Base-by-base conservation (phyloP, 1,284 basidiomycete species). In the Takashimella koratensis region DNA sequence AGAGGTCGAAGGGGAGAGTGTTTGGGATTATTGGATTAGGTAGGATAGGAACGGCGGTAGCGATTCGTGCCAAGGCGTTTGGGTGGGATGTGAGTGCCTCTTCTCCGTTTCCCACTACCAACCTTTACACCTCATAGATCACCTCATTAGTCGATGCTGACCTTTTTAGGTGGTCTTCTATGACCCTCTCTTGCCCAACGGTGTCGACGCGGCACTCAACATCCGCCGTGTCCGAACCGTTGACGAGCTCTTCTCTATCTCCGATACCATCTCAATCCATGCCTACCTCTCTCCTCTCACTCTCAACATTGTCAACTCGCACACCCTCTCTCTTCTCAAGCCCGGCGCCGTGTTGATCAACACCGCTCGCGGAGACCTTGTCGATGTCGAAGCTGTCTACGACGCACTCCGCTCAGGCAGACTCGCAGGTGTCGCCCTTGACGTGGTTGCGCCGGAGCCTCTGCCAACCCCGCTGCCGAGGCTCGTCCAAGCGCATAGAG, bases 361-460 rank as follows among this genome's bases (percentile, higher is more conserved):
- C 60, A 76, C 74, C 2, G 73, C 75, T 4, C 62, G 76, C 13
- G 77, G 77, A 1, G 67, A 65, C 8, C 60, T 75, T 13, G 62
- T 76, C 39, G 66, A 75, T 24, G 74, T 75, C 48, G 60, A 55
- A 1, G 78, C 77, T 2, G 63, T 79, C n/a, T 69, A 70, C 12
- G 48, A 60, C 5, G 77, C 77, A 0, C 52, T 79, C 2, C 56
- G 62, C 6, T 43, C 44, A 3, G 70, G 68, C 16, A 45, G 53
- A n/a, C 66, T 80, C 21, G 75, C 72, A 1, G 78, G 78, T 3
- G 78, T 78, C 0, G 78, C 74, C 0, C 54, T 79, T 3, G 79
- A 79, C 56, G 78, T 79, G 5, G 66, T 76, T 22, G 73, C 74
- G 52, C 68, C 43, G 46, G 62, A 63, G 43, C 62, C 62, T 4